Evolutionary conservation across 768 basidiomycete species (phyloP), one percentile per base, ranked within the genome.

Genomic region (Amanita rubescens): DNA sequence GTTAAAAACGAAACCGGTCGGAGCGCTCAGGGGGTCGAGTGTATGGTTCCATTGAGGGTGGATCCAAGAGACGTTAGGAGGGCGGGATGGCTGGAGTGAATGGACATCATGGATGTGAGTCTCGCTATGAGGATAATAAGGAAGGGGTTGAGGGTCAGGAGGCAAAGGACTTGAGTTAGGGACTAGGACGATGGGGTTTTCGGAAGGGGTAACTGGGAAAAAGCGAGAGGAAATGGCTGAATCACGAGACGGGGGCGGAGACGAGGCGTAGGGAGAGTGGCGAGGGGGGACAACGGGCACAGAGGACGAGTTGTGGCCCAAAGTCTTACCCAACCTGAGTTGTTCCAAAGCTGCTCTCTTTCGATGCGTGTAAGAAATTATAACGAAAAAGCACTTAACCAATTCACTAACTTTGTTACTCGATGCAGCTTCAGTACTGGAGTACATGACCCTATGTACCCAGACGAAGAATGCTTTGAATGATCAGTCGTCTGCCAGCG

Each of bases 211-310:
- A 65, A 66, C 38, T 62, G 75, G 60, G 71, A 76, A 77, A 77
- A 81, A 87, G 55, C 79, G 81, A 53, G 84, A 81, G 67, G 77
- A 62, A 35, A 80, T 67, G n/a, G 84, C 85, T 41, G 78, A 86
- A 73, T 90, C 88, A 61, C 87, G 79, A 55, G 86, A 87, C 71
- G 90, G 88, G 34, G 77, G 43, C 7, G 84, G 84, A 55, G 76
- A 81, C 55, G 63, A 59, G 48, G 61, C 58, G 57, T 67, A 72
- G 42, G 63, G 44, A 46, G 60, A 47, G 57, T 54, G 59, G 52
- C 59, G 57, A 42, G 59, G 57, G 30, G 61, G 48, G 47, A 59
- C 58, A 25, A 69, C 64, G 27, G 70, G 63, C 27, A 30, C 51
- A 65, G 55, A 12, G 67, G 47, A 39, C 58, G 48, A 44, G 58